Evolutionary conservation across 345 rosid genomes (phyloP).

Genomic region (Pugionium dolabratum): DNA sequence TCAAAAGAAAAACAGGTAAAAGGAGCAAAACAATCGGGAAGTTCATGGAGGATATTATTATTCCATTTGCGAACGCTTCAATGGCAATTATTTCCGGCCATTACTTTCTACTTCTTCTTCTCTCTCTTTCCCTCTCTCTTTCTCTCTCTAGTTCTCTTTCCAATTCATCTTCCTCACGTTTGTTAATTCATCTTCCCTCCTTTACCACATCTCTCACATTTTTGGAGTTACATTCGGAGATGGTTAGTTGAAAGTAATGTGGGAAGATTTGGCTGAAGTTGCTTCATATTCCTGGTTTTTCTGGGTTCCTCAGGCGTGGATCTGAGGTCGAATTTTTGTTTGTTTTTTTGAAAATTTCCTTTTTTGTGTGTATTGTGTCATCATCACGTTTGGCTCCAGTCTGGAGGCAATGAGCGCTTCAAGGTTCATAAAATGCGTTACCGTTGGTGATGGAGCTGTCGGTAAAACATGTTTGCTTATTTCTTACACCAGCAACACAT

Average conservation of each 20-base stretch:
- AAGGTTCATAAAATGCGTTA: slow-evolving; percentile 38
- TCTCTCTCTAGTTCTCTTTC: slow-evolving; percentile 33
- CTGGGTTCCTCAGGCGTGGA: slow-evolving; percentile 38
- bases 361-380: background rate
- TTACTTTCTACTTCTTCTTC: slow-evolving; percentile 8
- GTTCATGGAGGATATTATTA: slow-evolving; percentile 29
- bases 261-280: slow-evolving; percentile 5
- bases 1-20: background rate
- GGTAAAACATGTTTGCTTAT: slow-evolving; percentile 40
- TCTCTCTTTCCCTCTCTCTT: background rate
- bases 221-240: background rate
- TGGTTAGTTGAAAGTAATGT: slow-evolving; percentile 18
- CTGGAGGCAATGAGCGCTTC: slow-evolving; percentile 38
- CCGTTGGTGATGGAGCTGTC: slow-evolving; percentile 45
- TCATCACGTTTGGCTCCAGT: background rate
- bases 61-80: slow-evolving; percentile 33
- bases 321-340: slow-evolving; percentile 29
- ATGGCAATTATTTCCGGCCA: slow-evolving; percentile 38
- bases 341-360: too few species aligned
- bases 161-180: slow-evolving; percentile 35
- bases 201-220: too few species aligned
- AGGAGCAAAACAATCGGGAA: slow-evolving; percentile 27
- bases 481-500: slow-evolving; percentile 40
- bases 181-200: too few species aligned
- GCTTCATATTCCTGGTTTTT: slow-evolving; percentile 8